phyloP scores from a whole-genome alignment of 1,139 yeast genomes.

The Entelexis paramagnoliae region DNA sequence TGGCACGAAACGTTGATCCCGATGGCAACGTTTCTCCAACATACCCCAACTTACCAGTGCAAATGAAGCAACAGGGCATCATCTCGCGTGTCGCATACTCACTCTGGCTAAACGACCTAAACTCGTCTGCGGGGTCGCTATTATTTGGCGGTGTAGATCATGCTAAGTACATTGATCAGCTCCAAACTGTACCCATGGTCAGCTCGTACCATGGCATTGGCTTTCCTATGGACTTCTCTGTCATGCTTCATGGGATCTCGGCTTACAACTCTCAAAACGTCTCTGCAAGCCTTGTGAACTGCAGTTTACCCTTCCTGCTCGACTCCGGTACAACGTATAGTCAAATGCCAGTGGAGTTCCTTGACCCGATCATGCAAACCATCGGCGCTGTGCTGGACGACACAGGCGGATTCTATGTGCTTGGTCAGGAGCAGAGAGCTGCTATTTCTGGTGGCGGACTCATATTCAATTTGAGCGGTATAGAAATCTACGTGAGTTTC shows the following conservation, averaged over 20 bases:
- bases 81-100: conserved; percentile 38
- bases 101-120: conserved; percentile 39
- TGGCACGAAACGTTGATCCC: conserved; percentile 6
- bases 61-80: conserved; percentile 24
- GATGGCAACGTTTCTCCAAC: conserved; percentile 18
- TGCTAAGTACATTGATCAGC: conserved; percentile 41
- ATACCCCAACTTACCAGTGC: conserved; percentile 24
- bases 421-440: conserved; percentile 5
- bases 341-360: conserved; percentile 24
- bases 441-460: conserved; percentile 21
- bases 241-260: conserved; percentile 19
- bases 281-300: conserved; percentile 7
- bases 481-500: conserved; percentile 26
- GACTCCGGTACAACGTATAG: conserved; percentile 23
- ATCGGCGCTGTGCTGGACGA: conserved; percentile 25
- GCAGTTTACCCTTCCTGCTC: conserved; percentile 19
- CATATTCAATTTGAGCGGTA: conserved; percentile 27
- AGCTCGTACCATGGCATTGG: not conserved
- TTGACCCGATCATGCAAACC: conserved; percentile 24
- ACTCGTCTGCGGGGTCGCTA: conserved; percentile 38
- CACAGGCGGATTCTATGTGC: conserved; percentile 24
- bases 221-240: conserved; percentile 16
- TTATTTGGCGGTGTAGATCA: conserved; percentile 54
- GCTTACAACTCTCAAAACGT: conserved; percentile 13
- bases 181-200: conserved; percentile 30